Evolutionary conservation across 2,329 filamentous ascomycete species (phyloP).

Genomic region (Venturia oleaginea): DNA sequence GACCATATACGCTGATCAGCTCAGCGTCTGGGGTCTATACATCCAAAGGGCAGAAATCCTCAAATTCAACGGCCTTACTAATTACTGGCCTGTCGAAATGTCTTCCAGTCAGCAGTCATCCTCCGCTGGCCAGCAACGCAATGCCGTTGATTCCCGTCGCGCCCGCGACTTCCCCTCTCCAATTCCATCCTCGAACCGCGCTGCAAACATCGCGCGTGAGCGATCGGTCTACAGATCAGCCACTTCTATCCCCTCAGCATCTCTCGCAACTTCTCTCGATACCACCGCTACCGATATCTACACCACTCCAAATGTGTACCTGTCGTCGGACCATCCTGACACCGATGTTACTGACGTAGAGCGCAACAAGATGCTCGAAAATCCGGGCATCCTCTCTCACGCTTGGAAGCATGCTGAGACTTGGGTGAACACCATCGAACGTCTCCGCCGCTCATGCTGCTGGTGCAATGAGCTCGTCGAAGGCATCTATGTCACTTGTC

Average conservation of each 20-base stretch:
- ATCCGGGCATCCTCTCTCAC: not conserved
- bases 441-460: not conserved
- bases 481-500: conserved; percentile 7
- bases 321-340: not conserved
- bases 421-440: not conserved
- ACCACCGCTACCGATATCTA: not conserved
- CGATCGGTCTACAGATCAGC: not conserved
- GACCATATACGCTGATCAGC: conserved; percentile 47
- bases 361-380: not conserved
- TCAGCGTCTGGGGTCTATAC: conserved; percentile 49
- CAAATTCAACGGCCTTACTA: conserved; percentile 42
- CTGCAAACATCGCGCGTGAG: not conserved
- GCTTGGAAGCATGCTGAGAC: not conserved
- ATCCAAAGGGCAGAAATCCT: conserved; percentile 48
- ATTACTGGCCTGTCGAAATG: conserved; percentile 19
- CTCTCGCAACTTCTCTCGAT: not conserved
- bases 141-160: not conserved
- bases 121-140: not conserved
- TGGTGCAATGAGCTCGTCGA: conserved; percentile 8
- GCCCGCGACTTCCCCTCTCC: not conserved
- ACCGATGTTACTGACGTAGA: not conserved
- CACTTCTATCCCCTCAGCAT: not conserved
- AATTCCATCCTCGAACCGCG: not conserved
- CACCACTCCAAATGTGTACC: not conserved
- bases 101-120: not conserved